A percentile compares a stretch with the other conserved stretches of the same genome.
Evolutionary conservation across 768 basidiomycete species (phyloP).

Genomic region (Lanmaoa pseudosensibilis): DNA sequence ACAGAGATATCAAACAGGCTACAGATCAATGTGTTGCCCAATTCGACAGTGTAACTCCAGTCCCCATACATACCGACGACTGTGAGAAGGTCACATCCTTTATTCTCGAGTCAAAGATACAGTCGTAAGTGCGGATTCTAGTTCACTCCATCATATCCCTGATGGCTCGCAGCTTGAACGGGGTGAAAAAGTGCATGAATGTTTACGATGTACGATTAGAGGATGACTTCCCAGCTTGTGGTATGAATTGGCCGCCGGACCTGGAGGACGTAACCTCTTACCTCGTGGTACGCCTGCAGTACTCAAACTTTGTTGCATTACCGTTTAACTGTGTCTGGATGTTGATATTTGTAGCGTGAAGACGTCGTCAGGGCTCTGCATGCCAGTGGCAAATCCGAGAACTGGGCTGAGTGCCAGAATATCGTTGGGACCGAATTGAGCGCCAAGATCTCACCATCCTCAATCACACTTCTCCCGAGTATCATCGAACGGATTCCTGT

Average conservation of each 20-base stretch:
- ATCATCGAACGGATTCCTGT: constrained; percentile 80
- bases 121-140: constrained; percentile 20
- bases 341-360: constrained; percentile 48
- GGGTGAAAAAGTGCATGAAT: constrained; percentile 78
- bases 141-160: not conserved
- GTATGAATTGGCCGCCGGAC: constrained; percentile 97
- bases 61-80: constrained; percentile 51
- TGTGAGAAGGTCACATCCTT: constrained; percentile 63
- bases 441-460: constrained; percentile 56
- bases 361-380: constrained; percentile 87
- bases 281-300: constrained; percentile 61
- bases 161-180: constrained; percentile 54
- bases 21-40: constrained; percentile 60
- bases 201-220: constrained; percentile 93
- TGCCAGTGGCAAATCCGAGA: constrained; percentile 69
- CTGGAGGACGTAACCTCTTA: constrained; percentile 73
- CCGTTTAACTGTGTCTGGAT: not conserved
- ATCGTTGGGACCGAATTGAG: constrained; percentile 65
- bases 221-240: constrained; percentile 84
- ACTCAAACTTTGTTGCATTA: not conserved
- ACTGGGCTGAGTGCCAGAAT: constrained; percentile 85
- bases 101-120: constrained; percentile 34
- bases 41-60: constrained; percentile 42
- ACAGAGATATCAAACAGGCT: constrained; percentile 53
- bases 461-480: constrained; percentile 73